Base-by-base conservation (phyloP, 768 basidiomycete species). In the Cantharellus anzutake region DNA sequence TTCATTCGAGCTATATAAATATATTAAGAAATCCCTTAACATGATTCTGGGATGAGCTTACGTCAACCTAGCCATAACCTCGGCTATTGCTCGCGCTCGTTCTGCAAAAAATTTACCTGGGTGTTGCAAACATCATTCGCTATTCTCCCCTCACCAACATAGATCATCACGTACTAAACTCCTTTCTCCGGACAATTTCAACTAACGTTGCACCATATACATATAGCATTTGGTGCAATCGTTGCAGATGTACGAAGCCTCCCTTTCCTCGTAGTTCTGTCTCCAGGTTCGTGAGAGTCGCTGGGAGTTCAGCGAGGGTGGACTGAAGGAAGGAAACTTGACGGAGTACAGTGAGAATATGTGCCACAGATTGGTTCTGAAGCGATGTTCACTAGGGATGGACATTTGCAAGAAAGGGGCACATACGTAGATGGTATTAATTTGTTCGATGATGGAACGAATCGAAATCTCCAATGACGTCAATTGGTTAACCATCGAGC, bases 171-270 rank as follows among this genome's bases (percentile, higher is more conserved):
- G 69, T 62, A 84, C 89, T 76, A 69, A 94, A 96, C 67, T 94
- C 89, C 65, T 88, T 88, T 59, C 94, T 75, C 60, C 94, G 76
- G 2, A 93, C 86, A 39, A 97, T 81, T 70, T 98, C 94, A 16
- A 92, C 77, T 4, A 96, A 78, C 0, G 91, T 90, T 1, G 88
- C 86, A 0, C 87, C 86, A 69, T 98, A 98, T 0, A 88, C 90
- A 66, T 90, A 92, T 0, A 93, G 69, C 80, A 97, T 86, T 59
- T 78, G 82, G 67, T 94, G 91, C 50, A 97, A 73, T 16, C 94
- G 77, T 56, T 84, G 80, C 11, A 98, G 84, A 70, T 98, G 91
- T n/a, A 84, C 77, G 67, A 97, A 97, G 61, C 84, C 85, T 39
- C 81, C 87, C 66, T 73, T 87, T 76, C 60, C 74, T n/a, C 84